These are phyloP conservation scores for Dunaliella sp. DNA, from an alignment of 139 green algal genomes.

Conservation along the genomic window DNA sequence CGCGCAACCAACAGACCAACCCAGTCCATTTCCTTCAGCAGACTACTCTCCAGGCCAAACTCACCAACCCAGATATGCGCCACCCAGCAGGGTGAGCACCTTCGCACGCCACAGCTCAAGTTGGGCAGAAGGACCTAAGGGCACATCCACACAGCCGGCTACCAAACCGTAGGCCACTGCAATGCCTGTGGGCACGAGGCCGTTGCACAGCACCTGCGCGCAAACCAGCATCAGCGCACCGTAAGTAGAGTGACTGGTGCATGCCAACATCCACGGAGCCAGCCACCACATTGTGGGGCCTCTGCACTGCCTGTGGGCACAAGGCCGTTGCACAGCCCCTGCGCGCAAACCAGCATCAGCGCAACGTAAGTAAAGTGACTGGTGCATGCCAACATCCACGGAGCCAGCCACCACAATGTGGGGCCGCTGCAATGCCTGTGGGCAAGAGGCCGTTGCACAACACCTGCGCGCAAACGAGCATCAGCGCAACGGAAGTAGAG, in stretches of 20 bases:
- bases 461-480: constrained; percentile 55
- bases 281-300: constrained; percentile 47
- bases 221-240: no score
- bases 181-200: constrained; percentile 49
- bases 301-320: constrained; percentile 54
- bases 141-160: constrained; percentile 57
- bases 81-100: constrained; percentile 39
- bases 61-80: constrained; percentile 73
- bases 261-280: constrained; percentile 57
- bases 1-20: no score
- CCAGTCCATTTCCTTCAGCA: no score
- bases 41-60: no score
- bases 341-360: no score
- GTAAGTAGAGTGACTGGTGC: no score
- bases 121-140: constrained; percentile 27
- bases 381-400: constrained; percentile 54
- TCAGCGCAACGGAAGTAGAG: no score
- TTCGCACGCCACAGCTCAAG: constrained; percentile 44
- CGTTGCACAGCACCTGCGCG: constrained; percentile 67
- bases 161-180: constrained; percentile 54
- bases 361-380: no score
- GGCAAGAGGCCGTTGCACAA: constrained; percentile 54
- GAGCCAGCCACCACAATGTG: constrained; percentile 52
- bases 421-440: constrained; percentile 49
- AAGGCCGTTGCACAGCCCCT: constrained; percentile 58